Percentiles rank a stretch among this genome's conserved stretches.
Conservation (phyloP, 2,329 filamentous ascomycete species). For the Xylariaceae sp. region DNA sequence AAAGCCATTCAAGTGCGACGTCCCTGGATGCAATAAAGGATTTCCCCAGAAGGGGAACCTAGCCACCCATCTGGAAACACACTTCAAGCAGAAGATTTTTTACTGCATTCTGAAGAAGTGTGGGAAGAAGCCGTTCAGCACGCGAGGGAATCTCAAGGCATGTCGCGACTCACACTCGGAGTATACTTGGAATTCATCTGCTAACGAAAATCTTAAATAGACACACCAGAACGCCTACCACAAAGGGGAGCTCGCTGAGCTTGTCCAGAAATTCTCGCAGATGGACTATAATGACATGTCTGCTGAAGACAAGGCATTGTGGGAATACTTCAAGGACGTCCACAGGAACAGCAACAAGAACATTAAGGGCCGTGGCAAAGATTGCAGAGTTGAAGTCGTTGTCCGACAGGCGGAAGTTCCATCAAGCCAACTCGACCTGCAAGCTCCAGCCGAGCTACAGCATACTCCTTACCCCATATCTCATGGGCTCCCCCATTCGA, state of each 20-base stretch:
- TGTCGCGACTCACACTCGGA: too few relatives aligned
- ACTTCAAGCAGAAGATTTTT: slow-evolving; percentile 73
- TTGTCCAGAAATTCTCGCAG: slow-evolving; percentile 66
- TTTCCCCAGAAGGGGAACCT: slow-evolving; percentile 89
- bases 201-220: background rate
- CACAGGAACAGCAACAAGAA: slow-evolving; percentile 99
- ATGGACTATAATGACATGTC: slow-evolving; percentile 59
- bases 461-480: slow-evolving; percentile 19
- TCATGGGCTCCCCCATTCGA: slow-evolving; percentile 15
- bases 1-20: slow-evolving; percentile 69
- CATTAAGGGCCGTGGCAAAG: slow-evolving; percentile 92
- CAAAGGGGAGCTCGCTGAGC: slow-evolving; percentile 62
- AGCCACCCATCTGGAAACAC: slow-evolving; percentile 76
- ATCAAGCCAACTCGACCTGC: slow-evolving; percentile 19
- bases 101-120: slow-evolving; percentile 79
- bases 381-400: slow-evolving; percentile 56
- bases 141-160: slow-evolving; percentile 89
- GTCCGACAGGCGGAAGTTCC: slow-evolving; percentile 8
- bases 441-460: slow-evolving; percentile 22
- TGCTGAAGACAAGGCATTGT: slow-evolving; percentile 68
- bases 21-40: slow-evolving; percentile 60
- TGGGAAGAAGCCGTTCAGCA: slow-evolving; percentile 75
- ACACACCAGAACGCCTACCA: slow-evolving; percentile 91
- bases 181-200: too few relatives aligned
- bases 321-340: slow-evolving; percentile 78